A percentile compares a stretch with the other conserved stretches of the same genome.
phyloP scores from a whole-genome alignment of 306 rosid species.

The Acacia crassicarpa region DNA sequence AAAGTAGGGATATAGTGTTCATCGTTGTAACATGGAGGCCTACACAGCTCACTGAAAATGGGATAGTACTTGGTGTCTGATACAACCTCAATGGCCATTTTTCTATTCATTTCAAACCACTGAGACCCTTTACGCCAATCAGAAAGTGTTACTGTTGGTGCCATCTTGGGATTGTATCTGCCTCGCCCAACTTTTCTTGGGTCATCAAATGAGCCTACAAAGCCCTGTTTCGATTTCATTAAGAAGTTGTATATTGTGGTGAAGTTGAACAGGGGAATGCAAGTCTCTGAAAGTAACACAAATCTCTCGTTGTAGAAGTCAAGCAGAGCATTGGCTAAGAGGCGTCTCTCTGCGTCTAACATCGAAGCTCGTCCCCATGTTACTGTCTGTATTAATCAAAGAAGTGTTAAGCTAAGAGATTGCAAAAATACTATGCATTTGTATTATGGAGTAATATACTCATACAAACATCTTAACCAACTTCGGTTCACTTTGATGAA shows the following conservation, averaged over 20 bases:
- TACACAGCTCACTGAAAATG: slow-evolving; percentile 39
- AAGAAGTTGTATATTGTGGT: slow-evolving; percentile 40
- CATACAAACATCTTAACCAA: too few relatives aligned
- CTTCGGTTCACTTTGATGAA: too few relatives aligned
- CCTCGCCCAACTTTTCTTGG: slow-evolving; percentile 51
- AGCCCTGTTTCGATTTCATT: slow-evolving; percentile 25
- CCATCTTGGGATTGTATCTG: slow-evolving; percentile 49
- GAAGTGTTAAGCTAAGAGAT: too few relatives aligned
- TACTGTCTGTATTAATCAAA: slow-evolving; percentile 31
- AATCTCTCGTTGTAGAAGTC: slow-evolving; percentile 54
- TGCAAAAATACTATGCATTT: too few relatives aligned
- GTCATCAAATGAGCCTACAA: slow-evolving; percentile 49
- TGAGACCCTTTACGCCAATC: slow-evolving; percentile 67
- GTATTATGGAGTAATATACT: too few relatives aligned
- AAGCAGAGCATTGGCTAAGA: slow-evolving; percentile 52
- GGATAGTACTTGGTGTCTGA: slow-evolving; percentile 48
- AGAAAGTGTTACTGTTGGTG: slow-evolving; percentile 19
- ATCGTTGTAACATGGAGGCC: slow-evolving; percentile 60
- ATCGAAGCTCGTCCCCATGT: slow-evolving; percentile 51
- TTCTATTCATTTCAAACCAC: slow-evolving; percentile 50
- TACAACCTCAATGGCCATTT: slow-evolving; percentile 37
- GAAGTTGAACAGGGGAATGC: slow-evolving; percentile 58
- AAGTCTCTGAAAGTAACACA: slow-evolving; percentile 45
- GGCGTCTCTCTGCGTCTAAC: slow-evolving; percentile 57
- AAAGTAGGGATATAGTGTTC: slow-evolving; percentile 60